Evolutionary conservation across 441 rosid genomes (phyloP), one percentile per base, ranked within the genome.

Genomic region (Adansonia rubrostipa): DNA sequence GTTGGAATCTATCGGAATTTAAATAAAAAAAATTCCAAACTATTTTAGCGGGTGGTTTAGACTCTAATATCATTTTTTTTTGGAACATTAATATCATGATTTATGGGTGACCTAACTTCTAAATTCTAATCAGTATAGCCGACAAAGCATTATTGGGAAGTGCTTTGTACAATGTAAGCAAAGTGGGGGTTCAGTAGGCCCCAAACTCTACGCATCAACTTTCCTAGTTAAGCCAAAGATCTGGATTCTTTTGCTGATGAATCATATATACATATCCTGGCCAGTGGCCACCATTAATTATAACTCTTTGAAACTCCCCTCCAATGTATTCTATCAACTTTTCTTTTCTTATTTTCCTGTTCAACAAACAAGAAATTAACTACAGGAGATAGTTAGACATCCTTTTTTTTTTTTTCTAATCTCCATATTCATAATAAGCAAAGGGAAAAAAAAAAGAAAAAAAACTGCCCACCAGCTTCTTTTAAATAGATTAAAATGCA

Each of bases 81-180:
- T 24, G 28, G 28, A 28, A 28, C 36, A 14, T 53, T 15, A 76
- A 8, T 28, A 84, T 84, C 86, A 80, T 84, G 87, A 78, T 77
- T 80, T 61, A 82, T 82, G 82, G 89, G 91, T 87, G 89, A 87
- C 93, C 90, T 86, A 88, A 91, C 91, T 89, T 81, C 90, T 86
- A 89, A 89, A 89, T 89, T 81, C 81, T 77, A 73, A 73, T 82
- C 78, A 79, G 80, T 76, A 76, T 77, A 84, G 89, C 91, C 93
- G 91, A 89, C 98, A 91, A 86, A 84, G 92, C 96, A 92, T 91
- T 82, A 87, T 87, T 85, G 57, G 94, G 78, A 89, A 87, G 91
- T 85, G 88, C 84, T 84, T 28, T 77, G 73, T 62, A 51, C 75
- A 77, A 82, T 76, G 83, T 65, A 64, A 60, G 28, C 33, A 76